Evolutionary conservation across 441 rosid genomes (phyloP), one percentile per base, ranked within the genome.

Genomic region (Biscutella laevigata): DNA sequence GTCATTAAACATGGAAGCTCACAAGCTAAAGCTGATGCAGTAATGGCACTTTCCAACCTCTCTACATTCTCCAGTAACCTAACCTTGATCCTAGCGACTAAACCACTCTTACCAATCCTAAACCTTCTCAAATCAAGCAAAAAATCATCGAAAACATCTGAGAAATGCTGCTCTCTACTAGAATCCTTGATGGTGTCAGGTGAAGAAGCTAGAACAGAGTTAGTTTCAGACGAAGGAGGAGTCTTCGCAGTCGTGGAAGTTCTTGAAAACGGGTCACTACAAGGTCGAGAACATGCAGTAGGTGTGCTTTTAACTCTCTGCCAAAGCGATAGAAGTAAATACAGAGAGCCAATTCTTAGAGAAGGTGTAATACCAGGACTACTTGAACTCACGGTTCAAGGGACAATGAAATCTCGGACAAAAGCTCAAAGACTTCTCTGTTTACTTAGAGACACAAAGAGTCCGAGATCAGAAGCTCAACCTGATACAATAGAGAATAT

Each of bases 311-410:
- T 91, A 43, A 75, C 78, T 4, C 57, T 85, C 74, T 91, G 98
- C 46, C 78, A 88, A 71, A 83, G 89, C 11, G 86, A 91, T 51
- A 74, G 96, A 15, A 72, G 82, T 75, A 88, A 70, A 78, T 91
- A 80, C 57, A 74, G 96, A 64, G 91, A 85, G 72, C 95, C 84
- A 1, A 91, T 91, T 55, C 90, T 91, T 14, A 57, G 67, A 73
- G 98, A 91, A 79, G 98, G 98, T 42, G 98, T 82, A 7, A 91
- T 91, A 54, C 98, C 98, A 0, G 98, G 98, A 48, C 71, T 91
- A 29, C 96, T 91, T 2, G 96, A 91, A 76, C 89, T 91, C 2
- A 91, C 96, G 4, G 94, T 91, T 37, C 96, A 83, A 69, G 98
- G 98, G 30, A 83, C 96, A 3, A 71, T 84, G 2, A 85, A 85